Conservation (phyloP, 2,329 filamentous ascomycete species). For the Diplocarpon rosae region DNA sequence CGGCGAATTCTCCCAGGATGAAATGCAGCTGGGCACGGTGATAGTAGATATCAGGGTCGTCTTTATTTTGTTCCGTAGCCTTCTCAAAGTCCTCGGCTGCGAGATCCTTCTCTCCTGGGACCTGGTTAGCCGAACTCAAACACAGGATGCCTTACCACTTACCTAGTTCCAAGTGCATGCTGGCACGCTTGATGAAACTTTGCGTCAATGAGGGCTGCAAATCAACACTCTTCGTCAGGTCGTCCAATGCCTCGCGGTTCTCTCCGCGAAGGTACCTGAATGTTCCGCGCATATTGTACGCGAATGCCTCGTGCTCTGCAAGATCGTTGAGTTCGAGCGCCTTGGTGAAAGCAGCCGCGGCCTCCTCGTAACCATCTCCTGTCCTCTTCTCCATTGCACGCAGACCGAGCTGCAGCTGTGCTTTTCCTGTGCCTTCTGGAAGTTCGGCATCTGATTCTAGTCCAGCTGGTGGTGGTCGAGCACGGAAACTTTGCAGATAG, state of each 20-base stretch:
- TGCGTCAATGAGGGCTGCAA: constrained; percentile 81
- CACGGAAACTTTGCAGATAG: constrained; percentile 96
- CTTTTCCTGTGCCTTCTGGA: constrained; percentile 67
- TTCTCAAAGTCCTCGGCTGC: constrained; percentile 80
- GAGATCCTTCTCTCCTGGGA: constrained; percentile 64
- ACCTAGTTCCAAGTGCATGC: constrained; percentile 93
- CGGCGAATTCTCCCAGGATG: constrained; percentile 86
- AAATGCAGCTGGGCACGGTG: constrained; percentile 97
- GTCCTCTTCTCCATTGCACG: constrained; percentile 76
- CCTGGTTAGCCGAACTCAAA: constrained; percentile 24
- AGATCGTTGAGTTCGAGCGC: constrained; percentile 74
- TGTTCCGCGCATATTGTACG: constrained; percentile 93
- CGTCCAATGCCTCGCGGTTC: constrained; percentile 68
- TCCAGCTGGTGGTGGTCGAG: constrained; percentile 66
- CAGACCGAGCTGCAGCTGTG: constrained; percentile 75
- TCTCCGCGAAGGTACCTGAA: constrained; percentile 90
- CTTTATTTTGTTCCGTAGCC: constrained; percentile 72
- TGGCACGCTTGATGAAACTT: constrained; percentile 97
- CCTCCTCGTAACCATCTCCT: constrained; percentile 83
- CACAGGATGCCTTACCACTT: constrained; percentile 26
- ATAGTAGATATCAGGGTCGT: constrained; percentile 97
- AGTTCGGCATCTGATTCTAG: constrained; percentile 75
- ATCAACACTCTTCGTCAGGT: constrained; percentile 88
- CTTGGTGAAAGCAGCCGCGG: constrained; percentile 74
- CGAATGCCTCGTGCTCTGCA: constrained; percentile 75